Conservation (phyloP, 148 eudicot genomes). For the Rhododendron ferrugineum region DNA sequence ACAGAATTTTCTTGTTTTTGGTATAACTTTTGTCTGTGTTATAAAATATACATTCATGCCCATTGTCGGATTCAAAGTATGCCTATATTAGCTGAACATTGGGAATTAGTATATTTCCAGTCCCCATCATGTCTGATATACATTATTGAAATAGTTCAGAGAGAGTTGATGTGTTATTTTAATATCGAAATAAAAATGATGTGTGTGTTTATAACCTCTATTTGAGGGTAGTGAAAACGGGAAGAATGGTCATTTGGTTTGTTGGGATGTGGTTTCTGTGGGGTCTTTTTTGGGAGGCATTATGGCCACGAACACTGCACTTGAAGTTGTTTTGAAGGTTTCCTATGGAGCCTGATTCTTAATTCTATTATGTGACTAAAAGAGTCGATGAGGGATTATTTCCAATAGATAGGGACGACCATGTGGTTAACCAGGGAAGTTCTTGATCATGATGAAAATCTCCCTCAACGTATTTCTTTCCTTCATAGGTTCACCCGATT, state of each 20-base stretch:
- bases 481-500: not conserved
- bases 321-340: conserved; percentile 1
- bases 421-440: not conserved
- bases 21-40: not conserved
- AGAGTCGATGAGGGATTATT: not conserved
- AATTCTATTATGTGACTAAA: not conserved
- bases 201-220: not conserved
- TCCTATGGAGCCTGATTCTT: not conserved
- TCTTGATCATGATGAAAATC: not conserved
- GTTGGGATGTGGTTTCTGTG: not conserved
- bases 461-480: not conserved
- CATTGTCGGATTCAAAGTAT: not conserved
- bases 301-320: not conserved
- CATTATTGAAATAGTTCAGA: not conserved
- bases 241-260: not conserved
- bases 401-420: not conserved
- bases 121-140: not conserved
- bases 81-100: not conserved
- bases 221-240: not conserved
- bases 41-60: not conserved
- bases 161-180: not conserved
- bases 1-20: not conserved
- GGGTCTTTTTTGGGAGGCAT: not conserved
- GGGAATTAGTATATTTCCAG: not conserved
- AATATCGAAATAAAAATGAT: not conserved